Conservation (phyloP, 257 asterid genomes). For the Solanum neorickii region DNA sequence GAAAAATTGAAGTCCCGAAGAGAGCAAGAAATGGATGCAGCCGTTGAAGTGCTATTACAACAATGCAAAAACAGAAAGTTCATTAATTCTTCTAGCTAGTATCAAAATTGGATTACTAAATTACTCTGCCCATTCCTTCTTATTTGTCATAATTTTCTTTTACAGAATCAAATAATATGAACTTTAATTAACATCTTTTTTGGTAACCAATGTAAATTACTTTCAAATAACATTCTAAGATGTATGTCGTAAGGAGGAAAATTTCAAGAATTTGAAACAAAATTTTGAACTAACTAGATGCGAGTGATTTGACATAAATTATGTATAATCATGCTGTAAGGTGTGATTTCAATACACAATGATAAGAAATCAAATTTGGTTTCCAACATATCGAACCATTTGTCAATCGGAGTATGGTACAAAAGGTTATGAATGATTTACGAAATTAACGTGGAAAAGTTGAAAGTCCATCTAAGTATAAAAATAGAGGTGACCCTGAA, state of each 20-base stretch:
- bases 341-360: background rate
- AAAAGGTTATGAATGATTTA: background rate
- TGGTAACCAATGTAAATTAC: too few species aligned
- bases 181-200: too few species aligned
- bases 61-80: background rate
- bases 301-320: background rate
- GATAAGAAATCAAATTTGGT: background rate
- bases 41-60: background rate
- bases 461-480: background rate
- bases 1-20: background rate
- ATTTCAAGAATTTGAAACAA: background rate
- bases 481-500: background rate
- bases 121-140: too few species aligned
- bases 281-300: background rate
- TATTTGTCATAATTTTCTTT: background rate
- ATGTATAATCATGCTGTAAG: background rate
- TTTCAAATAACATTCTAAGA: too few species aligned
- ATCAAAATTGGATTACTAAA: background rate
- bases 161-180: background rate
- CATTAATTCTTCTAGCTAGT: background rate
- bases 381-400: background rate
- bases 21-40: background rate
- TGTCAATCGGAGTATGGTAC: background rate
- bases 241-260: background rate
- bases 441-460: background rate